Percentiles rank a stretch among this genome's conserved stretches.
Evolutionary conservation across 257 asterid genomes (phyloP).

Genomic region (Lycium barbarum): DNA sequence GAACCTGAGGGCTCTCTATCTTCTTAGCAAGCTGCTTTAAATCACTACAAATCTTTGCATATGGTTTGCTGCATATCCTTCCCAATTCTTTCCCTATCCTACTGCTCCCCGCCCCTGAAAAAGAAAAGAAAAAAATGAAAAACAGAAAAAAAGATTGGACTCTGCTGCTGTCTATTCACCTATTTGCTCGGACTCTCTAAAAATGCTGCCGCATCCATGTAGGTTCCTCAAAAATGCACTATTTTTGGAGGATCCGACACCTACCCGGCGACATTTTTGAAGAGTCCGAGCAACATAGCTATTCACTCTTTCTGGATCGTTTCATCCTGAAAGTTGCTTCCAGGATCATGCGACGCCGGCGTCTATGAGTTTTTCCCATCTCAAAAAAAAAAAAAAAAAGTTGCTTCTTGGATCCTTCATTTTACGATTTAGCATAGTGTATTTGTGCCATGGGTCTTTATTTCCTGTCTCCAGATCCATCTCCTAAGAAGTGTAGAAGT

Average conservation of each 20-base stretch:
- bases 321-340: background rate
- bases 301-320: background rate
- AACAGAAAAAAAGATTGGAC: background rate
- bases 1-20: background rate
- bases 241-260: no score
- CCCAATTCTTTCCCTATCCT: background rate
- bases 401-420: background rate
- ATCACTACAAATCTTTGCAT: background rate
- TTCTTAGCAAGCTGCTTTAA: background rate
- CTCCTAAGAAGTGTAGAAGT: background rate
- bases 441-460: background rate
- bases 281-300: no score
- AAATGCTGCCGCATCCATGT: no score
- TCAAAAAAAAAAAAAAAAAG: background rate
- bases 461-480: background rate
- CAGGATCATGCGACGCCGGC: background rate
- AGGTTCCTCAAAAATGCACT: no score
- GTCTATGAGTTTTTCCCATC: no score
- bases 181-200: no score
- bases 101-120: background rate
- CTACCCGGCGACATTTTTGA: no score
- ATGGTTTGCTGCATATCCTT: background rate
- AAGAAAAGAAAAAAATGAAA: background rate
- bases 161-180: constrained; percentile 1
- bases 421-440: background rate